Conservation (phyloP, 202 grass and related monocot species). For the Eragrostis tef region DNA sequence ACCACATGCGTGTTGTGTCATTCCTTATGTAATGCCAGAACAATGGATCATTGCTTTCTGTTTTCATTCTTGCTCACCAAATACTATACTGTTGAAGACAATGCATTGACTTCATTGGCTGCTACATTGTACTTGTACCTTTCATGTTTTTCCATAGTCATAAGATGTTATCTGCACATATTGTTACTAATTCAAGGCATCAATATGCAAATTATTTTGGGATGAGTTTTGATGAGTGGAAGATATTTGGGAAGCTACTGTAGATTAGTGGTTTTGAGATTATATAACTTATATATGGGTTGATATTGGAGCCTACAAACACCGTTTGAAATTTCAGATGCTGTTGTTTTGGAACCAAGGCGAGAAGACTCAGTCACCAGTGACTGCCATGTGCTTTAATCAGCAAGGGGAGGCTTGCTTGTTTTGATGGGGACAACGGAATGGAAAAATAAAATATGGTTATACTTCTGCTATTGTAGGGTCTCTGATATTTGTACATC, state of each 20-base stretch:
- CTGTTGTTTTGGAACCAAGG: constrained; percentile 86
- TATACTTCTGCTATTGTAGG: constrained; percentile 1
- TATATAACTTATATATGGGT: neutral
- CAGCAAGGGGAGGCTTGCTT: constrained; percentile 72
- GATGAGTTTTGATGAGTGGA: constrained; percentile 12
- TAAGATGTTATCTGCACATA: constrained; percentile 13
- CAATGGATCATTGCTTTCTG: constrained; percentile 12
- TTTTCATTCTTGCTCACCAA: constrained; percentile 30
- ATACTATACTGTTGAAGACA: constrained; percentile 17
- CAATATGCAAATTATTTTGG: constrained; percentile 25
- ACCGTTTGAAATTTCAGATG: constrained; percentile 64
- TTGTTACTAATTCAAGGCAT: constrained; percentile 24
- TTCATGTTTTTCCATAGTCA: constrained; percentile 8
- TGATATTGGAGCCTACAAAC: constrained; percentile 34
- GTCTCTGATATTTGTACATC: constrained; percentile 4
- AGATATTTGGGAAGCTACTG: neutral
- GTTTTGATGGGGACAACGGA: neutral
- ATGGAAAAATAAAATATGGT: constrained; percentile 1
- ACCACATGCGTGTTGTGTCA: neutral
- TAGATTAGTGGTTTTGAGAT: constrained; percentile 28
- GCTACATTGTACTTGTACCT: neutral
- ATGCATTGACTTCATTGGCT: neutral
- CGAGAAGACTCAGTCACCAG: constrained; percentile 81
- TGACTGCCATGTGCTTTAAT: constrained; percentile 97
- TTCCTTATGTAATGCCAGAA: constrained; percentile 9